These are phyloP conservation scores for Gastrodia elata DNA, from an alignment of 106 monocot species.

Conservation along the genomic window DNA sequence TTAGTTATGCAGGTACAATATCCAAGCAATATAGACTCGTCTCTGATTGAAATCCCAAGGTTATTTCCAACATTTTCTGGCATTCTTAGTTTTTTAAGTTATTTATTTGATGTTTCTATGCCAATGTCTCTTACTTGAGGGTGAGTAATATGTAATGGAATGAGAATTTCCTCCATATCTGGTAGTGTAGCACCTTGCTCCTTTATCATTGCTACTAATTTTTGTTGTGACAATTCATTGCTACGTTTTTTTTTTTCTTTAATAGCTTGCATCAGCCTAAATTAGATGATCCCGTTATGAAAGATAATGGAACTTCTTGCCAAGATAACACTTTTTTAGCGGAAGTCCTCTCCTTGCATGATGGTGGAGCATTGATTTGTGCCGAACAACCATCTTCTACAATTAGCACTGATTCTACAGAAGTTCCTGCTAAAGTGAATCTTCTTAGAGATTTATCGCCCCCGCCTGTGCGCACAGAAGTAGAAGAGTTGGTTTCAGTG, in stretches of 20 bases:
- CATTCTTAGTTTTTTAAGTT: slow-evolving; percentile 6
- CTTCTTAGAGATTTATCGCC: slow-evolving; percentile 61
- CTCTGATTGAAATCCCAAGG: slow-evolving; percentile 63
- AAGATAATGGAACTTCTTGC: slow-evolving; percentile 26
- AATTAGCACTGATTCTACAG: slow-evolving; percentile 17
- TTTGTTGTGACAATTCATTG: not conserved
- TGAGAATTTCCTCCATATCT: not conserved
- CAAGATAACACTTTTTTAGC: slow-evolving; percentile 42
- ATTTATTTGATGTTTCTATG: not conserved
- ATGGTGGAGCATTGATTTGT: slow-evolving; percentile 23
- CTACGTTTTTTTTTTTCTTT: slow-evolving; percentile 5
- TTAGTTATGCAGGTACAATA: slow-evolving; percentile 65
- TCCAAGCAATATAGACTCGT: slow-evolving; percentile 74
- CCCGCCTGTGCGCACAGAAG: slow-evolving; percentile 75
- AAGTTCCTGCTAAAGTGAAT: slow-evolving; percentile 36
- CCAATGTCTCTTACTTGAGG: not conserved
- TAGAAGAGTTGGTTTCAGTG: slow-evolving; percentile 42
- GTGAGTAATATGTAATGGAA: not conserved
- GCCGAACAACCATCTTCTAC: slow-evolving; percentile 32
- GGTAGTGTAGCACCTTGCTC: not conserved
- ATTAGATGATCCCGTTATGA: slow-evolving; percentile 25
- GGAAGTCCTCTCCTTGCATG: slow-evolving; percentile 64
- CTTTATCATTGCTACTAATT: not conserved
- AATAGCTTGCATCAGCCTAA: slow-evolving; percentile 33
- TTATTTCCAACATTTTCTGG: slow-evolving; percentile 10